Evolutionary conservation across 306 rosid species (phyloP), one percentile per base, ranked within the genome.

Genomic region (Lathyrus tuberosus): DNA sequence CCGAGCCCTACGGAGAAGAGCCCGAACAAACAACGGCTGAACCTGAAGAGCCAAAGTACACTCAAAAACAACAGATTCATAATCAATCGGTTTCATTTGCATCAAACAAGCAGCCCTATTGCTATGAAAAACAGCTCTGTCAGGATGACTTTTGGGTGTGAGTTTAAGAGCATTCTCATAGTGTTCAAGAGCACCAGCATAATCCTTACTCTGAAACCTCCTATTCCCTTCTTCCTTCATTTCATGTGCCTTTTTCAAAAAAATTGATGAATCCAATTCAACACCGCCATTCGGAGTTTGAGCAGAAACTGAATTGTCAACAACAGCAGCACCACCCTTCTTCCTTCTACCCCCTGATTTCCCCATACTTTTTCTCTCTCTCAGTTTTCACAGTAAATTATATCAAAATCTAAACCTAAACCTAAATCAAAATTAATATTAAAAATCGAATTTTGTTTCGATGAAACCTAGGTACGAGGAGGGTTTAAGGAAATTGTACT

Each of bases 1-100:
- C 44, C 91, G 72, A 4, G 97, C 99, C 79, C 99, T 79, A 17
- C 99, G 82, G 24, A 95, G 89, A 10, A 95, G 91, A 5, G 97
- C 97, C 46, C 95, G 76, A n/a, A 85, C 89, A 67, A 75, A 91
- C 14, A 56, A 71, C 2, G 99, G 99, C 86, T 89, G 96, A 11
- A 87, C 90, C 85, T 89, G 99, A 71, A 95, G 88, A 3, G 99
- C 99, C 96, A 87, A 60, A 20, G 88, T 72, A 79, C 99, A 95
- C 81, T 95, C 97, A 38, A 96, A 77, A 83, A 95, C 84, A 20
- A 95, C 97, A 41, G 90, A 72, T 10, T 91, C 93, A 33, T 89
- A 89, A 83, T 95, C 96, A 15, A 87, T 82, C 3, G 97, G 99
- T 84, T 89, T 95, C 96, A 87, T 89, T 66, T 95, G 99, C 93